phyloP scores from a whole-genome alignment of 306 rosid species.

The Dalbergia cultrata region DNA sequence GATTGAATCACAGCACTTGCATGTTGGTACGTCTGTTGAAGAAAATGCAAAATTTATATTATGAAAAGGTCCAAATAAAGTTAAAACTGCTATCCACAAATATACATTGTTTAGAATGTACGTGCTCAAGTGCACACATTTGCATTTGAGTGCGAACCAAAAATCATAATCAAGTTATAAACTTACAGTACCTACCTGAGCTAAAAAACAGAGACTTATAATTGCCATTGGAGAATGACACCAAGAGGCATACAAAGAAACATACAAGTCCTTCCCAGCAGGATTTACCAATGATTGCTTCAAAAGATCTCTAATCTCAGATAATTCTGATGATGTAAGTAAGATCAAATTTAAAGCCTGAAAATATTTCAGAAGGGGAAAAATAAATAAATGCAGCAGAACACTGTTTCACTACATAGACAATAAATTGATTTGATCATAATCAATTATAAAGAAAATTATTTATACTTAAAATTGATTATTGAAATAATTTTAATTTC shows the following conservation, averaged over 20 bases:
- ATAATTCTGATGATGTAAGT: conserved; percentile 90
- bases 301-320: conserved; percentile 84
- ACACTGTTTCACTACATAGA: conserved; percentile 10
- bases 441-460: too few relatives aligned
- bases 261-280: conserved; percentile 82
- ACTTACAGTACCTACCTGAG: conserved; percentile 66
- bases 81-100: conserved; percentile 25
- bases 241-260: conserved; percentile 98
- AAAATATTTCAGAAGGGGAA: conserved; percentile 2
- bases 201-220: conserved; percentile 93
- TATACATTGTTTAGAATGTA: conserved; percentile 2
- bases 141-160: neutral
- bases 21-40: conserved; percentile 88
- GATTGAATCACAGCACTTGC: conserved; percentile 89
- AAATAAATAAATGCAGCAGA: conserved; percentile 22
- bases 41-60: conserved; percentile 45
- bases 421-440: too few relatives aligned
- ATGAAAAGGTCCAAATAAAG: conserved; percentile 26
- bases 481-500: too few relatives aligned
- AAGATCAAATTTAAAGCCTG: conserved; percentile 98
- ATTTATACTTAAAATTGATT: too few relatives aligned
- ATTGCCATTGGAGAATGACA: conserved; percentile 99
- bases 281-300: conserved; percentile 81
- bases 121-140: neutral
- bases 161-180: conserved; percentile 3